phyloP scores from a whole-genome alignment of 2,329 filamentous ascomycete genomes.

The Diaporthe australafricana region DNA sequence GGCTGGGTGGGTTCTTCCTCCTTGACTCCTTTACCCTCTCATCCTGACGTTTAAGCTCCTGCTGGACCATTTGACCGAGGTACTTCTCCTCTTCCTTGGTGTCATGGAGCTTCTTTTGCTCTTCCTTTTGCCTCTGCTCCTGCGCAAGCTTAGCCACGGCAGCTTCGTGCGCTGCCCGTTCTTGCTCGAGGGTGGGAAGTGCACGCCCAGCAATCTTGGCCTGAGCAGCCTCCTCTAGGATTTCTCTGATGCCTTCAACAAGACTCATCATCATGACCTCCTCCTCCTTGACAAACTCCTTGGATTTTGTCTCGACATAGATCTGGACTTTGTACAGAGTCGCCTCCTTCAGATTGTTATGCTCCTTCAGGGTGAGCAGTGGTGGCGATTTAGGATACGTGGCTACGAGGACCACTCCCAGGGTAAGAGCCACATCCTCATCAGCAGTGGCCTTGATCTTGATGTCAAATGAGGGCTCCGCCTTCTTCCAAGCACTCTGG shows the following conservation, averaged over 20 bases:
- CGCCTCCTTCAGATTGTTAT: conserved; percentile 74
- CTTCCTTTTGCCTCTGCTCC: conserved; percentile 65
- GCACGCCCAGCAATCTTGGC: conserved; percentile 80
- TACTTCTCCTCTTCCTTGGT: conserved; percentile 76
- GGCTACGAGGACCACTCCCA: conserved; percentile 86
- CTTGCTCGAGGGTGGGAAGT: conserved; percentile 88
- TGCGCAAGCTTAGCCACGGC: conserved; percentile 71
- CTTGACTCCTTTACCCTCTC: conserved; percentile 74
- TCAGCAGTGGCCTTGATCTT: conserved; percentile 80
- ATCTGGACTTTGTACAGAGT: conserved; percentile 78
- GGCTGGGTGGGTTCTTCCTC: conserved; percentile 62
- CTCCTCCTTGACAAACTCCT: conserved; percentile 62
- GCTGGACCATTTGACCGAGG: conserved; percentile 77
- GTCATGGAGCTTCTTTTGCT: conserved; percentile 66
- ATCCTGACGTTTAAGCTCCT: conserved; percentile 76
- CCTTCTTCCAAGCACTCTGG: conserved; percentile 89
- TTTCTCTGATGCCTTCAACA: conserved; percentile 76
- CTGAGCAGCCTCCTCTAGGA: conserved; percentile 87
- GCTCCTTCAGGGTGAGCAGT: conserved; percentile 74
- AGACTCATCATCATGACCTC: conserved; percentile 74
- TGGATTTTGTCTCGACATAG: conserved; percentile 69
- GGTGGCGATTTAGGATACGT: conserved; percentile 91
- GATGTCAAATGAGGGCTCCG: conserved; percentile 86
- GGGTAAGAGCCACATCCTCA: conserved; percentile 74
- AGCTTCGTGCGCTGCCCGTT: conserved; percentile 85